These are phyloP conservation scores for Mycena crocata DNA, from an alignment of 768 basidiomycete species.

Conservation along the genomic window DNA sequence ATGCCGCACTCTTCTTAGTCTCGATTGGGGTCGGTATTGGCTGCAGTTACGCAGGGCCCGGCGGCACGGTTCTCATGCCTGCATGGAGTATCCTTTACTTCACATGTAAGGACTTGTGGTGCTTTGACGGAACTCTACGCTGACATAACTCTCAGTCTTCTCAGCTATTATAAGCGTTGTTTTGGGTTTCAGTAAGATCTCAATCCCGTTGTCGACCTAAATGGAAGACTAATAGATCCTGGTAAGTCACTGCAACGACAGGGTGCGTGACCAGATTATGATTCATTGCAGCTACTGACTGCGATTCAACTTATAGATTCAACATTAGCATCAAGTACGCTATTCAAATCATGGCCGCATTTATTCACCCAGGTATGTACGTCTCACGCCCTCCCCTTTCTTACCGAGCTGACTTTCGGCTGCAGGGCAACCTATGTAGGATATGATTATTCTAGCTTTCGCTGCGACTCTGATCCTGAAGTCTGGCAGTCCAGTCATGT, in stretches of 20 bases:
- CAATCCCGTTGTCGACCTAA: not conserved
- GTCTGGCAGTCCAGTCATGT: slow-evolving; percentile 59
- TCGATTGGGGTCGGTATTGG: slow-evolving; percentile 64
- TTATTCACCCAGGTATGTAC: slow-evolving; percentile 48
- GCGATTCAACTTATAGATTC: slow-evolving; percentile 42
- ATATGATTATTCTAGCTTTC: slow-evolving; percentile 17
- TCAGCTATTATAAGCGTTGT: slow-evolving; percentile 51
- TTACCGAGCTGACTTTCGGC: not conserved
- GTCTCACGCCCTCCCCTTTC: not conserved
- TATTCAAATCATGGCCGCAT: slow-evolving; percentile 63
- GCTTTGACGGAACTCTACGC: not conserved
- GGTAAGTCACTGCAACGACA: slow-evolving; percentile 53
- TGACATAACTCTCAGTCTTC: slow-evolving; percentile 32
- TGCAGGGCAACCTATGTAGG: slow-evolving; percentile 58
- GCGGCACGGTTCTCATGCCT: slow-evolving; percentile 58
- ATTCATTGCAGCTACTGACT: not conserved
- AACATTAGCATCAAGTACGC: slow-evolving; percentile 61
- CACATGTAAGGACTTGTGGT: slow-evolving; percentile 45
- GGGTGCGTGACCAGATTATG: slow-evolving; percentile 26
- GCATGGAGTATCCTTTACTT: slow-evolving; percentile 67
- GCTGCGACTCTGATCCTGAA: slow-evolving; percentile 18
- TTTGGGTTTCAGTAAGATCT: slow-evolving; percentile 54
- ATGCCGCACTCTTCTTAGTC: slow-evolving; percentile 54
- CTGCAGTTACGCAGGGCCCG: slow-evolving; percentile 50
- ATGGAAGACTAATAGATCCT: not conserved